These are phyloP conservation scores for Heritiera littoralis DNA, from an alignment of 345 rosid genomes.

Conservation along the genomic window DNA sequence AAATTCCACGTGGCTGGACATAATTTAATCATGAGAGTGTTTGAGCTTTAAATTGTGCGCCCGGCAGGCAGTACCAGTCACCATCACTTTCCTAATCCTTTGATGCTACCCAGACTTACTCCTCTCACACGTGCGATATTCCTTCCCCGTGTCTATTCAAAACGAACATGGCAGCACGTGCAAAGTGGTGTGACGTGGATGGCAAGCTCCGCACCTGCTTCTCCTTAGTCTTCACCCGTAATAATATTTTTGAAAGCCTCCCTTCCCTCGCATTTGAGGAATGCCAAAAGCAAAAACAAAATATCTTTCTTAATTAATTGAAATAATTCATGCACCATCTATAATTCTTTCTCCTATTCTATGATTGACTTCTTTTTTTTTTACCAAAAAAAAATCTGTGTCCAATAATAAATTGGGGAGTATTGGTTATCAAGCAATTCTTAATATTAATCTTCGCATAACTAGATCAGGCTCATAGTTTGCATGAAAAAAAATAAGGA, in stretches of 20 bases:
- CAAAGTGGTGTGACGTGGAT: background rate
- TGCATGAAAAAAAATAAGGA: background rate
- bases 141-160: background rate
- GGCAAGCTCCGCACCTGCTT: background rate
- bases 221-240: background rate
- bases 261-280: background rate
- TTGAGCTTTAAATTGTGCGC: background rate
- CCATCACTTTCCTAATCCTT: constrained; percentile 31
- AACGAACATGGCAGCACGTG: background rate
- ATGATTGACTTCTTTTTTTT: no score
- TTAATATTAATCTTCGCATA: background rate
- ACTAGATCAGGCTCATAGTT: background rate
- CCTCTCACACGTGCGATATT: constrained; percentile 43
- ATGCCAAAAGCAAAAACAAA: background rate
- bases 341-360: no score
- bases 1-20: constrained; percentile 40
- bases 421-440: background rate
- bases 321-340: no score
- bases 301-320: background rate
- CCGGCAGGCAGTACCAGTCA: background rate
- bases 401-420: no score
- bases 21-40: constrained; percentile 2
- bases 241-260: background rate
- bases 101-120: constrained; percentile 21
- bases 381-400: no score